phyloP scores from a whole-genome alignment of 306 rosid genomes.

The Gastrolobium villosum region DNA sequence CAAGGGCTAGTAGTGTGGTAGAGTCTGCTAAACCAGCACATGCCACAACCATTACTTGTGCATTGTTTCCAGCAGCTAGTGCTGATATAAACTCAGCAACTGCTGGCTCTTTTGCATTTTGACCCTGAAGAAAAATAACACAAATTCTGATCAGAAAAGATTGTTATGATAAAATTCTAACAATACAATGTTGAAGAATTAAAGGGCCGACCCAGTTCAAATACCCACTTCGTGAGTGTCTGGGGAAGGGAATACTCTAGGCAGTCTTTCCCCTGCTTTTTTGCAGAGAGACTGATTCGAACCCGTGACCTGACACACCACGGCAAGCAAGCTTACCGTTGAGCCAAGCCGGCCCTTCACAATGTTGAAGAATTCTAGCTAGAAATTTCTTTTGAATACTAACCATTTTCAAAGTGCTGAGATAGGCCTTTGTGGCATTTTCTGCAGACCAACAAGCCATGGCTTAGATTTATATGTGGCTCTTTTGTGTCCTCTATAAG shows the following conservation, averaged over 20 bases:
- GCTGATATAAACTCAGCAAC: slow-evolving; percentile 90
- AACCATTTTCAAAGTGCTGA: slow-evolving; percentile 83
- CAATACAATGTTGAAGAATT: not conserved
- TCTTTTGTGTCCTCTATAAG: not conserved
- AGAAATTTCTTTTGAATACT: slow-evolving; percentile 35
- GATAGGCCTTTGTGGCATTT: slow-evolving; percentile 96
- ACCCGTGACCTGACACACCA: too few species aligned
- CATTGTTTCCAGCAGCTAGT: slow-evolving; percentile 84
- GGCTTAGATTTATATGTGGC: not conserved
- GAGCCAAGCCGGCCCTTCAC: too few species aligned
- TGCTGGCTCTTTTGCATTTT: slow-evolving; percentile 70
- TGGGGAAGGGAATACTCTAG: too few species aligned
- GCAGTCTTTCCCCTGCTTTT: too few species aligned
- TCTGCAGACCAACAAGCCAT: slow-evolving; percentile 97
- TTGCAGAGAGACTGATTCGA: too few species aligned
- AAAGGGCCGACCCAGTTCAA: too few species aligned
- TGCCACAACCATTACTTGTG: slow-evolving; percentile 78
- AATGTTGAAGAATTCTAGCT: not conserved
- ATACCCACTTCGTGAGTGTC: too few species aligned
- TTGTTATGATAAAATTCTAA: not conserved
- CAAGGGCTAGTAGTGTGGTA: slow-evolving; percentile 61
- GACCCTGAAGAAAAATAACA: slow-evolving; percentile 51
- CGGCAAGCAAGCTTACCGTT: too few species aligned
- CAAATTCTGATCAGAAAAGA: slow-evolving; percentile 17
- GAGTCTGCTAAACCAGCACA: slow-evolving; percentile 63